Evolutionary conservation across 2,329 filamentous ascomycete genomes (phyloP).

Genomic region (Colletotrichum falcatum): DNA sequence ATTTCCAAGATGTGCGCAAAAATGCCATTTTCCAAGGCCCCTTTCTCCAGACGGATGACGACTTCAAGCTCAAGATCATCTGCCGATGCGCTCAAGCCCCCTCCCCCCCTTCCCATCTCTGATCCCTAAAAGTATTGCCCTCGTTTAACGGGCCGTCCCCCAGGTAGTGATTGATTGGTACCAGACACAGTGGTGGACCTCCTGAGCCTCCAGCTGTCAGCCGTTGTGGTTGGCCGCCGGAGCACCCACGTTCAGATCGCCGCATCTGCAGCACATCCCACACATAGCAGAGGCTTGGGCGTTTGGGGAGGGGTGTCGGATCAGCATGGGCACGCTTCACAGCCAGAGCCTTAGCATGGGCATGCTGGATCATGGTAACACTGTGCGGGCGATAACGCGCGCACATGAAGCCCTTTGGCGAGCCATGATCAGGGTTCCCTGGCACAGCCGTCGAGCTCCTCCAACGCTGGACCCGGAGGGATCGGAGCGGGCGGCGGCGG

Average conservation of each 20-base stretch:
- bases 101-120: not conserved
- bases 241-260: conserved; percentile 24
- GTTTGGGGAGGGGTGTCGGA: conserved; percentile 24
- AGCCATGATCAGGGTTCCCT: not conserved
- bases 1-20: conserved; percentile 14
- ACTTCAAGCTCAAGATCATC: conserved; percentile 33
- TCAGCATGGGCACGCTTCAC: conserved; percentile 11
- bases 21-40: conserved; percentile 14
- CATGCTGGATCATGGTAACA: conserved; percentile 5
- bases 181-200: not conserved
- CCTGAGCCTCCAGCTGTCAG: not conserved
- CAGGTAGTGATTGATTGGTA: not conserved
- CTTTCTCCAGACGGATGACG: conserved; percentile 22
- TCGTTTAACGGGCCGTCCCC: conserved; percentile 25
- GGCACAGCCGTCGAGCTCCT: not conserved
- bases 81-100: conserved; percentile 33
- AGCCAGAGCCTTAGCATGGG: not conserved
- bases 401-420: not conserved
- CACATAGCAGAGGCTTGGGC: conserved; percentile 15
- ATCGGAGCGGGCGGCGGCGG: not conserved
- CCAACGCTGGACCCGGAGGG: not conserved
- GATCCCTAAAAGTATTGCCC: conserved; percentile 1
- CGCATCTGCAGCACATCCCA: conserved; percentile 31
- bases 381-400: conserved; percentile 8
- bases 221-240: conserved; percentile 5